Evolutionary conservation across 129 eudicot genomes (phyloP), one percentile per base, ranked within the genome.

Genomic region (Helianthus annuus): DNA sequence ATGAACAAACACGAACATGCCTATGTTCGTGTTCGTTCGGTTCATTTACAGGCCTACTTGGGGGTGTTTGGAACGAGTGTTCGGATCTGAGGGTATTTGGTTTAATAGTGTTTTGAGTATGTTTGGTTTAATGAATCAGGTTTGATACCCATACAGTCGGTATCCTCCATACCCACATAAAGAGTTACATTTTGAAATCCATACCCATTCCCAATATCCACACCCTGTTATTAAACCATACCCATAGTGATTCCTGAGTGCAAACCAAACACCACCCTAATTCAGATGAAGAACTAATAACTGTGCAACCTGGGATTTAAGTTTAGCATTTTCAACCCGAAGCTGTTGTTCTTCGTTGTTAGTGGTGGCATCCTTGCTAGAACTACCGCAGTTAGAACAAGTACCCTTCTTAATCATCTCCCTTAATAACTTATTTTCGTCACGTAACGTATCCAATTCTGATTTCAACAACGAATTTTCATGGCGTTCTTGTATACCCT

Each of bases 401-500:
- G 83, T 74, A 34, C 87, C 70, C 54, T 76, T 90, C 51, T 85
- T 80, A 10, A 82, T 76, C 54, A 79, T 66, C 49, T 85, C 96
- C 71, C 96, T 88, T 58, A 95, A 76, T 9, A 75, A 77, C 71
- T 86, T 91, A 75, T 88, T 90, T 64, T 95, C 97, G 0, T 91
- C 94, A 4, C 86, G 89, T 67, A 90, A 85, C 61, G 83, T 95
- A 48, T 95, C 99, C 63, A 95, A 77, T 76, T 95, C 99, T 11
- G 88, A 57, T 73, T 95, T 95, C 68, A 95, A 70, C 78, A 95
- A 62, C 9, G 97, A 88, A 76, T 95, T 95, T 75, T 95, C 99
- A 80, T 95, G 97, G 69, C 99, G 94, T 71, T 95, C 99, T 63
- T 95, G 99, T 77, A 95, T 85, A 27, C 95, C 96, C 99, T 95